These are phyloP conservation scores for Blastobotrys muscicola DNA, from an alignment of 805 yeast genomes.

Conservation along the genomic window DNA sequence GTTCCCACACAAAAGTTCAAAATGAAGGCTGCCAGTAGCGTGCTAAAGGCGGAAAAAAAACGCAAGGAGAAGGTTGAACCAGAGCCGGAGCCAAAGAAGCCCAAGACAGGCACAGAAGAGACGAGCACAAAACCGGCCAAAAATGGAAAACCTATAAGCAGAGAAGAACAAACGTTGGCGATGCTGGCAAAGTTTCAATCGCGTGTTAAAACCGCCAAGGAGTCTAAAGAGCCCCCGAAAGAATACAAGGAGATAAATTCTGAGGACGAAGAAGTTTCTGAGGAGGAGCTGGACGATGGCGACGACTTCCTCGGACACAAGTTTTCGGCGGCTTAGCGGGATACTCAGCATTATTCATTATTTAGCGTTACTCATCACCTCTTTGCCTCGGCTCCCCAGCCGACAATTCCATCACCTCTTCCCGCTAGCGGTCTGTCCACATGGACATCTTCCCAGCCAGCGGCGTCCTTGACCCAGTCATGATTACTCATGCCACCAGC, in stretches of 20 bases:
- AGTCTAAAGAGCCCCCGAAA: background rate
- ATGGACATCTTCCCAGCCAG: slow-evolving; percentile 59
- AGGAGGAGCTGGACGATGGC: background rate
- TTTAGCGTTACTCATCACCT: background rate
- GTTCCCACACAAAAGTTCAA: slow-evolving; percentile 19
- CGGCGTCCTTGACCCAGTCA: slow-evolving; percentile 69
- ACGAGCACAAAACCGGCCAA: slow-evolving; percentile 3
- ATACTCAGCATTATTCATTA: background rate
- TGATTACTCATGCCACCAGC: slow-evolving; percentile 94
- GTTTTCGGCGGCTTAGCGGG: background rate
- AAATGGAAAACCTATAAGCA: slow-evolving; percentile 3
- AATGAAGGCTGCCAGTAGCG: slow-evolving; percentile 20
- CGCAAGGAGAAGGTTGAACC: background rate
- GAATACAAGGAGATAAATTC: background rate
- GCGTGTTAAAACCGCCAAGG: slow-evolving; percentile 12
- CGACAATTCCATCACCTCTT: slow-evolving; percentile 80
- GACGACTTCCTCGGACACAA: background rate
- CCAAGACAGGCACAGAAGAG: too few species aligned
- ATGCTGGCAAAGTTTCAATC: slow-evolving; percentile 22
- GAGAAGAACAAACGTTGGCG: slow-evolving; percentile 25
- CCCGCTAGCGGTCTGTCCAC: slow-evolving; percentile 71
- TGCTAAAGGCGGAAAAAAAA: background rate
- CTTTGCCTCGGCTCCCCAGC: slow-evolving; percentile 71
- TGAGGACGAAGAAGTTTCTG: background rate
- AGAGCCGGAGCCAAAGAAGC: background rate